phyloP scores from a whole-genome alignment of 108 stramenopile species.

The Aurantiochytrium sp. region DNA sequence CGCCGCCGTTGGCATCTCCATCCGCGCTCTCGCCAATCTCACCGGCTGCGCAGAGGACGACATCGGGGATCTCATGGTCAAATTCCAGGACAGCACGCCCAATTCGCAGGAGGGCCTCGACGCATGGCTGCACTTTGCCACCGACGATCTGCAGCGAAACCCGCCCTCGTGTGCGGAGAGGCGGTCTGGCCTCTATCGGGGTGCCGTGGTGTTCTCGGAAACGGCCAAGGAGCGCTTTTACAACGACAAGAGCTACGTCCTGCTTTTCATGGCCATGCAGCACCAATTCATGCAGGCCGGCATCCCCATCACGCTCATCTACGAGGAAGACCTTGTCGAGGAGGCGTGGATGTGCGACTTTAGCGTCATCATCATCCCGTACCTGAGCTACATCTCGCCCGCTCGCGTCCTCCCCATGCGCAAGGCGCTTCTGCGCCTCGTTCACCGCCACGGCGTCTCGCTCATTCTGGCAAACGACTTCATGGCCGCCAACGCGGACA shows the following conservation, averaged over 20 bases:
- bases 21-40: not conserved
- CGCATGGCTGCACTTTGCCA: not conserved
- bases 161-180: not conserved
- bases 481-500: not conserved
- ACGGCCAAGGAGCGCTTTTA: not conserved
- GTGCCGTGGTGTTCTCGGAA: not conserved
- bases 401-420: not conserved
- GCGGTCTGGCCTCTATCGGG: not conserved
- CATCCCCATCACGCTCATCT: not conserved
- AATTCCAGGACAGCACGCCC: not conserved
- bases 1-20: not conserved
- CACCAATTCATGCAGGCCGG: conserved; percentile 21
- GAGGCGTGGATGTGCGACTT: not conserved
- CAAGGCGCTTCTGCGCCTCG: not conserved
- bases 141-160: not conserved
- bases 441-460: not conserved
- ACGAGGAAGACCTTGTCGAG: not conserved
- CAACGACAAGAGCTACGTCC: not conserved
- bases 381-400: not conserved
- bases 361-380: not conserved
- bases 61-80: not conserved
- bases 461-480: not conserved
- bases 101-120: not conserved
- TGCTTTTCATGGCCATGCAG: conserved; percentile 8
- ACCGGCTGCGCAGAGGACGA: not conserved